Base-by-base conservation (phyloP, 2,329 filamentous ascomycete genomes). In the Zasmidium angulare region DNA sequence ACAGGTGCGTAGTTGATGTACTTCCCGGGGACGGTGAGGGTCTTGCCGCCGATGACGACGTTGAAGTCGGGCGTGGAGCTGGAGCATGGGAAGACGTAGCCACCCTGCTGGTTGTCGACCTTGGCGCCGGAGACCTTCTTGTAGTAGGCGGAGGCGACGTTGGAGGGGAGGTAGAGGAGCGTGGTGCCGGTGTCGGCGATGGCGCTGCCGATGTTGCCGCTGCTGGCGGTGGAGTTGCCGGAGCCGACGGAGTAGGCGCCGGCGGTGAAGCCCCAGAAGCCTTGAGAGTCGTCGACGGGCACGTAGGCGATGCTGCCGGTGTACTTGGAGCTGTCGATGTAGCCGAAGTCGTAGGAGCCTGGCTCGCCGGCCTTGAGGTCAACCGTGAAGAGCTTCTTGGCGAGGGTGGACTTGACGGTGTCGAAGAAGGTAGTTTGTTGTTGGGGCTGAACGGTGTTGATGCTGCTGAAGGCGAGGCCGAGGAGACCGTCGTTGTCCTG, bases 121-220 rank as follows among this genome's bases (percentile, higher is more conserved):
- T 75, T 64, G 0, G 87, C 79, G 2, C 84, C 81, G 7, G 68
- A 56, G 60, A 90, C 80, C 61, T 83, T 70, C 40, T 71, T 70
- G 77, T 89, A 90, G 79, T 89, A 90, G 46, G 77, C 80, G 0
- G 74, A 66, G 63, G 85, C 81, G 60, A 87, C 77, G 29, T 70
- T 65, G 56, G 79, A 71, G 23, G 84, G 83, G 19, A 87, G 74
- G 63, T 88, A 79, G 56, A 89, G 74, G 26, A 90, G 83, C 1
- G 86, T 87, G 57, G 88, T 90, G 55, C 88, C 88, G 1, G 88
- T 90, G 76, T 90, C 88, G 68, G 85, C 84, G 71, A 90, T 89
- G 65, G 80, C 82, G 46, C 71, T 65, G 72, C 85, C 80, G 60
- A 75, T 68, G 73, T 83, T 79, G 62, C 74, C 69, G 50, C 71